A percentile compares a stretch with the other conserved stretches of the same genome.
These are phyloP conservation scores for Gynandropsis gynandra DNA, from an alignment of 345 rosid species.

Conservation along the genomic window DNA sequence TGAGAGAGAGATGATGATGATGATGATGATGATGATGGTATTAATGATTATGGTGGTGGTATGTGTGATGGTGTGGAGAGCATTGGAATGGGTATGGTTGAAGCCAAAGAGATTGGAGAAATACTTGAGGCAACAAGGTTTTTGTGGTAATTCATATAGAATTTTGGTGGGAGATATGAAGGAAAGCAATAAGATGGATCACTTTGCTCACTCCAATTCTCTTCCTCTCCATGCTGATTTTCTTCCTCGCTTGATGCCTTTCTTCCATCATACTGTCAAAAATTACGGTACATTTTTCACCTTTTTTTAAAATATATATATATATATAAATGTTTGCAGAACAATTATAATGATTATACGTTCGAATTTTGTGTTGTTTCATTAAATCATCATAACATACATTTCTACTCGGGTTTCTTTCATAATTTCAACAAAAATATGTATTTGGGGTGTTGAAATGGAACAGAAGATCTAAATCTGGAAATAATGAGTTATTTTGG, in stretches of 20 bases:
- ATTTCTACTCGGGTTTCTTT: too few relatives aligned
- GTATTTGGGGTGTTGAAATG: too few relatives aligned
- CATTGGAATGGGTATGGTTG: constrained; percentile 40
- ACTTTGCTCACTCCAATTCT: constrained; percentile 30
- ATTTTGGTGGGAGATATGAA: constrained; percentile 35
- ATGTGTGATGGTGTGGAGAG: constrained; percentile 29
- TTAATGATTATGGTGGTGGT: constrained; percentile 18
- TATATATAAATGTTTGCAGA: too few relatives aligned
- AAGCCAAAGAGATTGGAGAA: constrained; percentile 37
- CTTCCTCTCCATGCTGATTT: constrained; percentile 30
- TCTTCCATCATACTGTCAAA: constrained; percentile 25
- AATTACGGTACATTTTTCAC: constrained; percentile 28
- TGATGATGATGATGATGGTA: constrained; percentile 17
- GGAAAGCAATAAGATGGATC: constrained; percentile 25
- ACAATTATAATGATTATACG: too few relatives aligned
- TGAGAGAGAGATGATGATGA: constrained; percentile 2
- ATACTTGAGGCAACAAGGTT: constrained; percentile 38
- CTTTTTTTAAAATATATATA: not conserved
- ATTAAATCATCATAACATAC: too few relatives aligned
- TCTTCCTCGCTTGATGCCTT: constrained; percentile 33
- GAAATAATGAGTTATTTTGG: not conserved
- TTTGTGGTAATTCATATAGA: constrained; percentile 37
- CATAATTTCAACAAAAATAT: too few relatives aligned
- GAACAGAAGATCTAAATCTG: too few relatives aligned
- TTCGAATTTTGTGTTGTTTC: too few relatives aligned